Percentiles rank a stretch among this genome's conserved stretches.
These are phyloP conservation scores for Dimargaris xerosporica DNA, from an alignment of 192 early-diverging fungal genomes.

Conservation along the genomic window DNA sequence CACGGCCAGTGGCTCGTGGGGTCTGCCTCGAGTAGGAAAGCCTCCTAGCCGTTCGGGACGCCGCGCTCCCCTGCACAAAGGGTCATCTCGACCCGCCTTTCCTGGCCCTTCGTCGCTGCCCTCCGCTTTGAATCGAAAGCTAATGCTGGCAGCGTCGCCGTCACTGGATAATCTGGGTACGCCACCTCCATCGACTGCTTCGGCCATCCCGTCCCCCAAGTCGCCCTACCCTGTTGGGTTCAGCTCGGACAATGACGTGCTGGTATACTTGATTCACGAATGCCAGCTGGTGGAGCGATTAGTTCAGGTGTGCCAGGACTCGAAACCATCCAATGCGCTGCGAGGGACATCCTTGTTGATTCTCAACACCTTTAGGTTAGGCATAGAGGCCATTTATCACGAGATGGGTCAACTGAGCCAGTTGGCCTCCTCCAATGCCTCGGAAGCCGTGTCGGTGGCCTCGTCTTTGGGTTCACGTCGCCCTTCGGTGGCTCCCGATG, in stretches of 20 bases:
- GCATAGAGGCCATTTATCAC: background rate
- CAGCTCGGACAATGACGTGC: background rate
- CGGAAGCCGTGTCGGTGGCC: background rate
- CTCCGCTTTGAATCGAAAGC: too few species aligned
- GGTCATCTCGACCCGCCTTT: too few species aligned
- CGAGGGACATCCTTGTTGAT: constrained; percentile 5
- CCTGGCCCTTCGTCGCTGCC: too few species aligned
- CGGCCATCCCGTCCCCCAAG: background rate
- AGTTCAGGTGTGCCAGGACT: background rate
- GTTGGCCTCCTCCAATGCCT: background rate
- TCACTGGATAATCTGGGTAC: too few species aligned
- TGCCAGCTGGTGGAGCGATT: background rate
- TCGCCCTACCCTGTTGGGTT: background rate
- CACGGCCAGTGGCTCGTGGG: too few species aligned
- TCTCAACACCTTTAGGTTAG: constrained; percentile 4
- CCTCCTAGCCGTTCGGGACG: too few species aligned
- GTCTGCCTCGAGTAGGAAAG: too few species aligned
- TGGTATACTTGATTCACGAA: background rate
- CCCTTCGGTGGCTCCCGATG: too few species aligned
- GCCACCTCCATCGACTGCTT: too few species aligned
- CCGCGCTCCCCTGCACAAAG: too few species aligned
- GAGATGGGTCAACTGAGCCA: background rate
- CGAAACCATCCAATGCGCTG: background rate
- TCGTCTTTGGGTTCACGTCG: background rate
- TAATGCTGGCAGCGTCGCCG: too few species aligned